Conservation (phyloP, 225 moss, liverwort and hornwort genomes). For the Anthoceros angustus region DNA sequence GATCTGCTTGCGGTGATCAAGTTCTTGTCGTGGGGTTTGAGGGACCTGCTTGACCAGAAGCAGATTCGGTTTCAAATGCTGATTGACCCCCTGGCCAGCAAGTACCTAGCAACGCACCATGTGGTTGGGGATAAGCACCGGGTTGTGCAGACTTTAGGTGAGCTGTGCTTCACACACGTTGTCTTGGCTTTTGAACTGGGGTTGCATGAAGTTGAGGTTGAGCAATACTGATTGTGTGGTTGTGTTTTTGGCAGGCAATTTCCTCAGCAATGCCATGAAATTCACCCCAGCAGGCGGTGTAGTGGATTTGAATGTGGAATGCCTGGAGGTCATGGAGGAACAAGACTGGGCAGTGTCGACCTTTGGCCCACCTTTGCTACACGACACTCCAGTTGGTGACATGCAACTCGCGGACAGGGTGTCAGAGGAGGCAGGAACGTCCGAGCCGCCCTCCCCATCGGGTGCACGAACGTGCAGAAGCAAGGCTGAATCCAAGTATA, state of each 20-base stretch:
- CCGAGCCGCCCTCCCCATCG: too few species aligned
- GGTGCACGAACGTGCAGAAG: too few species aligned
- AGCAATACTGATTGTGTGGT: not conserved
- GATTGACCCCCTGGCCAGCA: conserved; percentile 29
- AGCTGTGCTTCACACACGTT: not conserved
- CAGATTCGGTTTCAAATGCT: conserved; percentile 48
- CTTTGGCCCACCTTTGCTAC: not conserved
- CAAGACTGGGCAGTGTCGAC: conserved; percentile 10
- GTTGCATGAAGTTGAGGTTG: not conserved
- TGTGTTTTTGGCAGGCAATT: conserved; percentile 34
- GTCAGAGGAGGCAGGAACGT: too few species aligned
- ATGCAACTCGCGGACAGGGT: not conserved
- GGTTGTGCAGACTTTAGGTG: conserved; percentile 60
- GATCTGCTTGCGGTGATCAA: conserved; percentile 57
- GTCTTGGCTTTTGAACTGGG: not conserved
- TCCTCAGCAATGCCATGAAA: conserved; percentile 61
- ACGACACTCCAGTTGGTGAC: conserved; percentile 15
- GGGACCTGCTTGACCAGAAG: conserved; percentile 57
- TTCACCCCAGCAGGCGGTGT: conserved; percentile 56
- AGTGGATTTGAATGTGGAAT: conserved; percentile 38
- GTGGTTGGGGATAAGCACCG: conserved; percentile 70
- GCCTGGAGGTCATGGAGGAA: conserved; percentile 38
- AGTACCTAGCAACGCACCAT: conserved; percentile 28
- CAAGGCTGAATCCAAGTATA: conserved; percentile 12
- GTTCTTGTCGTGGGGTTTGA: conserved; percentile 61